These are phyloP conservation scores for Syncephalis fuscata DNA, from an alignment of 371 early-diverging fungal genomes.

Conservation along the genomic window DNA sequence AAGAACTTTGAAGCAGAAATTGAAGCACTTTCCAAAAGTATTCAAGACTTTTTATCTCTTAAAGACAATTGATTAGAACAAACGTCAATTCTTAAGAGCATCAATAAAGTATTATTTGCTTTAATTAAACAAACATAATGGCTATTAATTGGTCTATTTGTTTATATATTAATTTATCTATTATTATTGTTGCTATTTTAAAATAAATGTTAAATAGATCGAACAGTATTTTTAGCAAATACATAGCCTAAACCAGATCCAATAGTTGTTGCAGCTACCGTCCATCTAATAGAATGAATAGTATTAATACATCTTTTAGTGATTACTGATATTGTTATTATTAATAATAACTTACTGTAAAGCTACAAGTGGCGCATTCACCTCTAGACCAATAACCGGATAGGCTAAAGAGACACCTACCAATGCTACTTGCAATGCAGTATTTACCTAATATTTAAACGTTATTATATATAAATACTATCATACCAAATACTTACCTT, in stretches of 20 bases:
- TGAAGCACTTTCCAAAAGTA: constrained; percentile 33
- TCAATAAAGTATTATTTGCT: too few species aligned
- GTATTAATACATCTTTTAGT: too few species aligned
- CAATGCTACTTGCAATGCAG: constrained; percentile 69
- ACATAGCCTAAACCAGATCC: constrained; percentile 66
- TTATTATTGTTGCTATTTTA: background rate
- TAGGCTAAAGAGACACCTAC: constrained; percentile 61
- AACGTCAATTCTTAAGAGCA: too few species aligned
- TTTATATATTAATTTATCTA: background rate
- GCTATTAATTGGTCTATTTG: too few species aligned
- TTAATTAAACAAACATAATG: too few species aligned
- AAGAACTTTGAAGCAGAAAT: constrained; percentile 52
- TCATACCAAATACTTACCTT: constrained; percentile 24
- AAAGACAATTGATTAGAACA: constrained; percentile 14
- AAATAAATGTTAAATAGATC: constrained; percentile 20
- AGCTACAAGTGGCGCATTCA: constrained; percentile 8
- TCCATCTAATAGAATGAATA: constrained; percentile 22
- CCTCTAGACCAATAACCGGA: constrained; percentile 28
- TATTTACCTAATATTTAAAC: constrained; percentile 33
- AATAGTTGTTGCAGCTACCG: constrained; percentile 67
- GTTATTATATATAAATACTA: background rate
- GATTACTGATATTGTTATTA: background rate
- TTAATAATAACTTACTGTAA: constrained; percentile 15
- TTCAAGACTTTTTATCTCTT: constrained; percentile 40
- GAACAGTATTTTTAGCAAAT: constrained; percentile 56